A percentile compares a stretch with the other conserved stretches of the same genome.
phyloP scores from a whole-genome alignment of 371 early-diverging fungal genomes.

The Sporodiniella umbellata region DNA sequence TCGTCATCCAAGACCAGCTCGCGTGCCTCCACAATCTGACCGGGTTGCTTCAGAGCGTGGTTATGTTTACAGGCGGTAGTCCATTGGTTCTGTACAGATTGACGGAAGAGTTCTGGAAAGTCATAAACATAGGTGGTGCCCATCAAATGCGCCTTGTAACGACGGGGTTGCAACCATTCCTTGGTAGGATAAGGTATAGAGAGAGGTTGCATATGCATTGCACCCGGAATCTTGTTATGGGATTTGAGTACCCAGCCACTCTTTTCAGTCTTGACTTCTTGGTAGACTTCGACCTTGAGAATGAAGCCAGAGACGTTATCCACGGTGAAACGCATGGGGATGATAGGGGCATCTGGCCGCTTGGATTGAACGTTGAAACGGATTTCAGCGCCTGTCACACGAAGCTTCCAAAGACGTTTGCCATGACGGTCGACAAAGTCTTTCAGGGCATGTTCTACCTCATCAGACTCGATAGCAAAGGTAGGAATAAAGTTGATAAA shows the following conservation, averaged over 20 bases:
- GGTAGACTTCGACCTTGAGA: slow-evolving; percentile 87
- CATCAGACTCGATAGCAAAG: slow-evolving; percentile 83
- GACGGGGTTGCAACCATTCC: slow-evolving; percentile 95
- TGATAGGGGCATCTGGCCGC: slow-evolving; percentile 59
- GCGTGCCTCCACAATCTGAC: slow-evolving; percentile 68
- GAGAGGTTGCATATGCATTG: slow-evolving; percentile 83
- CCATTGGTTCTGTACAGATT: slow-evolving; percentile 79
- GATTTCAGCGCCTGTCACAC: slow-evolving; percentile 93
- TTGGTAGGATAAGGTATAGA: slow-evolving; percentile 87
- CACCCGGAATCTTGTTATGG: slow-evolving; percentile 67
- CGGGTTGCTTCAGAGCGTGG: slow-evolving; percentile 60
- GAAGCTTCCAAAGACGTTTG: slow-evolving; percentile 90
- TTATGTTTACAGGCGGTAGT: slow-evolving; percentile 57
- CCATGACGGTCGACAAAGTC: slow-evolving; percentile 94
- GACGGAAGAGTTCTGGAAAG: slow-evolving; percentile 94
- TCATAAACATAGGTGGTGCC: slow-evolving; percentile 98
- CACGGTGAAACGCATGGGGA: slow-evolving; percentile 90
- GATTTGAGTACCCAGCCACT: slow-evolving; percentile 77
- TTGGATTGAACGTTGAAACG: slow-evolving; percentile 85
- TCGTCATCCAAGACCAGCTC: slow-evolving; percentile 90
- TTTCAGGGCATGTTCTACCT: slow-evolving; percentile 82
- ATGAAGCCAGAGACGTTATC: slow-evolving; percentile 91
- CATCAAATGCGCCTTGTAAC: slow-evolving; percentile 97
- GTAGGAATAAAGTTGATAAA: slow-evolving; percentile 97
- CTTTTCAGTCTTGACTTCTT: slow-evolving; percentile 77